Evolutionary conservation across 768 basidiomycete species (phyloP), one percentile per base, ranked within the genome.

Genomic region (Lactarius deliciosus): DNA sequence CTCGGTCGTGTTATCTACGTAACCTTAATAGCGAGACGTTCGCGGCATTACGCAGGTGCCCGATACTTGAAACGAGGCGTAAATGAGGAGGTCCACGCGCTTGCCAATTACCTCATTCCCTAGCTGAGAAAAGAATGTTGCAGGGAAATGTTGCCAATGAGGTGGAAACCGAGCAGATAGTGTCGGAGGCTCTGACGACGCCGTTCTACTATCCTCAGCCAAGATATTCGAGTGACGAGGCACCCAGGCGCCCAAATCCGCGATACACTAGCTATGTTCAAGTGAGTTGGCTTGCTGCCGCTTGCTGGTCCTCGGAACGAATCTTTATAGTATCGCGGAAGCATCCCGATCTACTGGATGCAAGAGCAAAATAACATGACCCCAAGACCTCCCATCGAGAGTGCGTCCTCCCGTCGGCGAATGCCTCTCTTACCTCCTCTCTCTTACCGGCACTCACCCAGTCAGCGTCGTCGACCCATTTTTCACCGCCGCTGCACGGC

Each of bases 121-220:
- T 38, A 28, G 53, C 57, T 60, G 38, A 59, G 45, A 30, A 16
- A 28, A 15, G 41, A 15, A 66, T 8, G 1, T 9, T 36, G 7
- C 53, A 97, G 94, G 97, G 97, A 3, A 94, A 96, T 74, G 96
- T 98, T 11, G 96, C 96, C 3, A 99, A 99, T 74, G 97, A 98
- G 76, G 97, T 99, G 2, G 97, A 99, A 77, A 97, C 95, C 0
- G 97, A 99, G 75, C 97, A 99, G 73, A 96, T 99, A 60, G 93
- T 96, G 0, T 91, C 89, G 9, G 95, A 96, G 73, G 90, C 92
- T 0, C 74, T 92, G 6, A 96, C 92, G 0, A 96, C 94, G 0
- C 86, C 94, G 0, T 96, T 97, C 74, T 93, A 94, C 74, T 89
- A 83, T 70, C 92, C 91, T 10, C 78, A 81, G 13, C 71, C 74